Base-by-base conservation (phyloP, 441 rosid genomes). In the Biscutella laevigata region DNA sequence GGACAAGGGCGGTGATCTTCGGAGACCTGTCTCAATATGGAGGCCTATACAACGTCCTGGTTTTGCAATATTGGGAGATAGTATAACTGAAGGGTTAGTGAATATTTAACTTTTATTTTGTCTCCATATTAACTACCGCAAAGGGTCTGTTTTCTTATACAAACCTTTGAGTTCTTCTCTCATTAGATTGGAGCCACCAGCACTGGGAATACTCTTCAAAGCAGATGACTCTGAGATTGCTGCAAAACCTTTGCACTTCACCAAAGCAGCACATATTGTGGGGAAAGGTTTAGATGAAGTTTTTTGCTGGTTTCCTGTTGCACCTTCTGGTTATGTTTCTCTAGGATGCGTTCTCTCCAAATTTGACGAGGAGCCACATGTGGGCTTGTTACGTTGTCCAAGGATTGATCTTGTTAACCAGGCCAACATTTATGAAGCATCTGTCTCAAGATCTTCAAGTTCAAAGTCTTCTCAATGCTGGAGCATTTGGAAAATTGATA, bases 401-500 rank as follows among this genome's bases (percentile, higher is more conserved):
- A 80, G 97, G 71, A 80, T 79, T 78, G 92, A 94, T 82, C 80
- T 85, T 61, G 94, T 94, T 62, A 78, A 77, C 78, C 97, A 86
- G 62, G 72, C 84, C 59, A 89, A 79, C 73, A 80, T 90, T 59
- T 62, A 56, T 63, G 99, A 94, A 38, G 56, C 76, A 62, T 89
- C 96, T 36, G 65, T 83, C 63, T 78, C 95, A 15, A 89, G 88
- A 77, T 86, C 90, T 43, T 78, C 83, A 30, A 81, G 80, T 69
- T 77, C 94, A 53, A 87, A 75, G 75, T 73, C 79, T 35, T 81
- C 83, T 61, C 95, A 83, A 46, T 75, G 84, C 79, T 94, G 97
- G 99, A 84, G 97, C 78, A 71, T 94, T 68, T 94, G 99, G 99
- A 89, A 78, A 77, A 84, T 94, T 67, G 95, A 85, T 63, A 94